phyloP scores from a whole-genome alignment of 352 stramenopile genomes.

The Aphanomyces cochlioides region DNA sequence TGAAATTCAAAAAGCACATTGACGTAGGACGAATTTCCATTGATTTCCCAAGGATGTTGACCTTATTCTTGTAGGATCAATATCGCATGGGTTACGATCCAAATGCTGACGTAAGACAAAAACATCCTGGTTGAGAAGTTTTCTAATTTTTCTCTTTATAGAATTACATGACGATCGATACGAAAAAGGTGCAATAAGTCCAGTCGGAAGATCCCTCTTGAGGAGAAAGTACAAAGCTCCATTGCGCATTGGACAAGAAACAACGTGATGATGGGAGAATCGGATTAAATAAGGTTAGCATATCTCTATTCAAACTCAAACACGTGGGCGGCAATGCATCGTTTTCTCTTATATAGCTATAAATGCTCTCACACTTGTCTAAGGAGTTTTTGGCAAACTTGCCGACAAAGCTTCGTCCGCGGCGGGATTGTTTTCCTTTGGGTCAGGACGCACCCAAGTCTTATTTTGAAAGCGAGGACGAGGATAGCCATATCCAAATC shows the following conservation, averaged over 20 bases:
- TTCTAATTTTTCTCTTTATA: slow-evolving; percentile 29
- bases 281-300: not conserved
- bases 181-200: slow-evolving; percentile 24
- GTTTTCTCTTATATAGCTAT: not conserved
- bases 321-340: not conserved
- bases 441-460: slow-evolving; percentile 77
- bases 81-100: slow-evolving; percentile 58
- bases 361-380: not conserved
- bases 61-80: slow-evolving; percentile 47
- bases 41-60: slow-evolving; percentile 1
- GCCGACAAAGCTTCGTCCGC: slow-evolving; percentile 63
- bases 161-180: slow-evolving; percentile 74
- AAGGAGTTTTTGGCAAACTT: slow-evolving; percentile 68
- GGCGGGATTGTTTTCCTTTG: slow-evolving; percentile 32
- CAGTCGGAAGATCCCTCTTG: not conserved
- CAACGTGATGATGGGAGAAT: not conserved
- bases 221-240: not conserved
- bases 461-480: slow-evolving; percentile 85
- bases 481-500: slow-evolving; percentile 43
- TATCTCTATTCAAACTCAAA: slow-evolving; percentile 5
- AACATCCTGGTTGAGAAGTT: no score
- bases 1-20: slow-evolving; percentile 88
- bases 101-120: slow-evolving; percentile 45
- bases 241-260: not conserved
- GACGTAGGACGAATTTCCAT: slow-evolving; percentile 49